Percentiles rank a stretch among this genome's conserved stretches.
These are phyloP conservation scores for Acacia confusa DNA, from an alignment of 306 rosid genomes.

Conservation along the genomic window DNA sequence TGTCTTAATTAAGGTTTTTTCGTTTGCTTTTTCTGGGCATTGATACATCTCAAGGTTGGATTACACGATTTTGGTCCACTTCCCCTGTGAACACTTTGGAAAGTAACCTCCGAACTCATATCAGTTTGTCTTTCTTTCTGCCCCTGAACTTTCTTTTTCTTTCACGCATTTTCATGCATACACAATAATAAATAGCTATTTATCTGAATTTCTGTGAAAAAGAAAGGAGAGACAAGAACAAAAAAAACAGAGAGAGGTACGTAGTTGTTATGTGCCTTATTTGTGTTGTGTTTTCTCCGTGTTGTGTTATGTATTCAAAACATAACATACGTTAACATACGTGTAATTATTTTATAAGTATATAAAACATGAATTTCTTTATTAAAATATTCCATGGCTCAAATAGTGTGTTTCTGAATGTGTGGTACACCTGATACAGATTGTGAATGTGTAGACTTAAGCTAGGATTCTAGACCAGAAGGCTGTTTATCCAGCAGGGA, in stretches of 20 bases:
- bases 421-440: not conserved
- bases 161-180: not conserved
- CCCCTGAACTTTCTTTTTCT: not conserved
- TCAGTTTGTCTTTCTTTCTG: conserved; percentile 9
- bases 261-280: not conserved
- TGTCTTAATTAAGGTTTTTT: not conserved
- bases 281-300: not conserved
- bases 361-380: not conserved
- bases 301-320: too few relatives aligned
- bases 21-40: not conserved
- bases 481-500: not conserved
- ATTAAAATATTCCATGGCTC: not conserved
- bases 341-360: not conserved
- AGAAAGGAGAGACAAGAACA: not conserved
- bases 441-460: not conserved
- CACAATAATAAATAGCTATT: not conserved
- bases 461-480: not conserved
- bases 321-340: too few relatives aligned
- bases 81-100: not conserved
- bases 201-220: not conserved
- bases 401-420: not conserved
- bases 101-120: not conserved
- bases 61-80: conserved; percentile 2
- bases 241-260: not conserved
- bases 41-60: not conserved